Conservation (phyloP, 805 yeast genomes). For the Nakazawaea anatomiae region DNA sequence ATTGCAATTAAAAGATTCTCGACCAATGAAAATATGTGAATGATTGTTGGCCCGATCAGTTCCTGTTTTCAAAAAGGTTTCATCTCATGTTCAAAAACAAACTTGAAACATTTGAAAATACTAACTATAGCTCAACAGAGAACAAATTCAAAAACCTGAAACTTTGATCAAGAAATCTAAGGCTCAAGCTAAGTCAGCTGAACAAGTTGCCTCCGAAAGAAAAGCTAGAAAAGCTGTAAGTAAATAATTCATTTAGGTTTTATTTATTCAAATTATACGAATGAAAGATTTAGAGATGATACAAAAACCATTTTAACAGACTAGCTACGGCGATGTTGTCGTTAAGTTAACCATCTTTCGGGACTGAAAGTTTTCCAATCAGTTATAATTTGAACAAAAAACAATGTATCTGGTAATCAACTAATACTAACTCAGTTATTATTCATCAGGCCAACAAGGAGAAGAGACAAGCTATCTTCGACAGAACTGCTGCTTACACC, state of each 20-base stretch:
- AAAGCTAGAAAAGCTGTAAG: conserved; percentile 77
- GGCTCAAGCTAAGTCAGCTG: conserved; percentile 72
- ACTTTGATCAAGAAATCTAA: conserved; percentile 77
- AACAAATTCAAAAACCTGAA: conserved; percentile 61
- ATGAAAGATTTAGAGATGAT: conserved; percentile 34
- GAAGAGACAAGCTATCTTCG: conserved; percentile 48
- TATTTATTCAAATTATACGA: not conserved
- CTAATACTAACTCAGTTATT: conserved; percentile 3
- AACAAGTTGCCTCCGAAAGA: conserved; percentile 76
- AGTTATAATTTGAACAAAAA: not conserved
- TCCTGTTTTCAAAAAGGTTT: not conserved
- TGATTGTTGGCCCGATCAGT: conserved; percentile 12
- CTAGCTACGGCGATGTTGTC: conserved; percentile 73
- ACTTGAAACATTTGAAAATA: too few relatives aligned
- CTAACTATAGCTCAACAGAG: conserved; percentile 1
- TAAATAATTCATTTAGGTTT: conserved; percentile 20
- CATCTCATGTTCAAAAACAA: too few relatives aligned
- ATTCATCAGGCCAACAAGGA: conserved; percentile 35
- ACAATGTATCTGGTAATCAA: not conserved
- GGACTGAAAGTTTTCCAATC: conserved; percentile 47
- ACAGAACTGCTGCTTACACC: conserved; percentile 96
- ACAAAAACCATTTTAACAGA: conserved; percentile 41
- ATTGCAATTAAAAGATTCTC: conserved; percentile 2
- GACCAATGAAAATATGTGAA: not conserved
- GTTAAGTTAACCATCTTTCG: conserved; percentile 81